phyloP scores from a whole-genome alignment of 352 stramenopile species.

The Globisporangium irregulare region DNA sequence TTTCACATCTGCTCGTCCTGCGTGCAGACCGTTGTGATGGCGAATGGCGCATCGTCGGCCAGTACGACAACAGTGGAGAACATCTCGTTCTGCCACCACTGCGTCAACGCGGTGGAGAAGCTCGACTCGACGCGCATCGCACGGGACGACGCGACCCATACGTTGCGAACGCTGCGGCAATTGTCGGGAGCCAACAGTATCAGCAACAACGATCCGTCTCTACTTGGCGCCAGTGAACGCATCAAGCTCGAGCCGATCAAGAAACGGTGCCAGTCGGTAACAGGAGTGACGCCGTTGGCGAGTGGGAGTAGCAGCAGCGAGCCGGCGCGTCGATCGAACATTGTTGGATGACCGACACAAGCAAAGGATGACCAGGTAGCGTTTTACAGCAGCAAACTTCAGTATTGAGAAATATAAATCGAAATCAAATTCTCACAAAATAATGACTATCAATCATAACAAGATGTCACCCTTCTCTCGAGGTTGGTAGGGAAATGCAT shows the following conservation, averaged over 20 bases:
- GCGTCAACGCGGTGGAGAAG: conserved; percentile 8
- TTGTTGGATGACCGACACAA: not conserved
- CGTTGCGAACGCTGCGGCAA: conserved; percentile 10
- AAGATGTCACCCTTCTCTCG: too few relatives aligned
- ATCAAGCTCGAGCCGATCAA: conserved; percentile 24
- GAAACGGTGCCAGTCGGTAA: conserved; percentile 18
- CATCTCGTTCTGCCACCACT: conserved; percentile 16
- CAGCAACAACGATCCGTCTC: not conserved
- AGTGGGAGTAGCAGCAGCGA: not conserved
- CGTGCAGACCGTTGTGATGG: conserved; percentile 9
- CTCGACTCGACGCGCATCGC: conserved; percentile 17
- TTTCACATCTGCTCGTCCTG: conserved; percentile 9
- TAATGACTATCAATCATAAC: not conserved
- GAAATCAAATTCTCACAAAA: not conserved
- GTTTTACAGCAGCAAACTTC: not conserved
- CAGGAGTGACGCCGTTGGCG: not conserved
- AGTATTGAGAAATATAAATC: not conserved
- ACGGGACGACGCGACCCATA: conserved; percentile 14
- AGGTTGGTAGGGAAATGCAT: too few relatives aligned
- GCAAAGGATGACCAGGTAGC: not conserved
- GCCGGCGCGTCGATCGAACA: not conserved
- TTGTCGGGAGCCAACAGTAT: not conserved
- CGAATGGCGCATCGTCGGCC: not conserved
- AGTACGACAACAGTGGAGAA: not conserved
- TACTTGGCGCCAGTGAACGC: conserved; percentile 1